Evolutionary conservation across 305 asterid genomes (phyloP).

Genomic region (Lippia alba): DNA sequence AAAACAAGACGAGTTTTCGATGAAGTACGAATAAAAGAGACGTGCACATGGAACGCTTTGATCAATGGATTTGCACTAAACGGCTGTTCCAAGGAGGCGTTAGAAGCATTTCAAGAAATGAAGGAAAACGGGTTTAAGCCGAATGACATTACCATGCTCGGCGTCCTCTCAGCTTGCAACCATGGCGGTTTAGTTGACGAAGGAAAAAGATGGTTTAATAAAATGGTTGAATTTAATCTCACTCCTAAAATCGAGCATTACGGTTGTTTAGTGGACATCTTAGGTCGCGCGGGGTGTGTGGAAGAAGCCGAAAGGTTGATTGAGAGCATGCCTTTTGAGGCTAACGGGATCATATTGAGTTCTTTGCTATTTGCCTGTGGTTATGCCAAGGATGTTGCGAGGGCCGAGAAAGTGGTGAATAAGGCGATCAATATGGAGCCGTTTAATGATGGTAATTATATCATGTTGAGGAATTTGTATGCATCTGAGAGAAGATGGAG

Average conservation of each 20-base stretch:
- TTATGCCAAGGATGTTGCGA: conserved; percentile 65
- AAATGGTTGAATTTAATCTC: conserved; percentile 62
- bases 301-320: conserved; percentile 81
- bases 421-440: conserved; percentile 78
- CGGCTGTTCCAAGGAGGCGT: conserved; percentile 74
- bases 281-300: conserved; percentile 81
- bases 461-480: conserved; percentile 88
- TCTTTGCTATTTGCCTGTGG: conserved; percentile 86
- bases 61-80: conserved; percentile 89
- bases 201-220: conserved; percentile 76
- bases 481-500: conserved; percentile 88
- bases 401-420: conserved; percentile 73
- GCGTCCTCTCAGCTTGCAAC: conserved; percentile 86
- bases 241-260: conserved; percentile 76
- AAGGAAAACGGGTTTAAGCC: conserved; percentile 54
- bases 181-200: conserved; percentile 92
- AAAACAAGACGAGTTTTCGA: conserved; percentile 70
- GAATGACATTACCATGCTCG: conserved; percentile 74
- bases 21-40: conserved; percentile 46
- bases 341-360: conserved; percentile 75
- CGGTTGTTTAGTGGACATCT: conserved; percentile 80
- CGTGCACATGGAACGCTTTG: conserved; percentile 86
- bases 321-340: conserved; percentile 82
- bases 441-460: conserved; percentile 73
- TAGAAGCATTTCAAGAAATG: conserved; percentile 71